phyloP scores from a whole-genome alignment of 2,329 filamentous ascomycete species.

The Colletotrichum liriopes region DNA sequence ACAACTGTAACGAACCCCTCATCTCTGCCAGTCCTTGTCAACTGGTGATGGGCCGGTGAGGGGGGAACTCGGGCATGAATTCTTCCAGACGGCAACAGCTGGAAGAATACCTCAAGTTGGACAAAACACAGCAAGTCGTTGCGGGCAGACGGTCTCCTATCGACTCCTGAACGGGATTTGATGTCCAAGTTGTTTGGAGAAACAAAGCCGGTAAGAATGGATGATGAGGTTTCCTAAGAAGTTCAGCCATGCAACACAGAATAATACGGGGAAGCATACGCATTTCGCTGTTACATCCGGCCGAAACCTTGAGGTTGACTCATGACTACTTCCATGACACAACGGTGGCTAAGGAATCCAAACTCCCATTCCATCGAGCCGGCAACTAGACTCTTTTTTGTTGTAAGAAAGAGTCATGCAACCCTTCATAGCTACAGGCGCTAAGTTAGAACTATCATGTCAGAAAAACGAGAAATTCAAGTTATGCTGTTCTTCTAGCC shows the following conservation, averaged over 20 bases:
- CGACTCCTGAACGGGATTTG: not conserved
- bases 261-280: not conserved
- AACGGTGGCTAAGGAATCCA: not conserved
- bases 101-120: not conserved
- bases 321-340: not conserved
- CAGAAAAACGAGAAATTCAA: too few species aligned
- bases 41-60: constrained; percentile 26
- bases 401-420: not conserved
- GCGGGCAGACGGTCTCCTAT: too few species aligned
- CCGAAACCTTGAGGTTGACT: not conserved
- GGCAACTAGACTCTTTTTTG: not conserved
- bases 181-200: too few species aligned
- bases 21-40: constrained; percentile 31
- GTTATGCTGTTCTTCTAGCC: not conserved
- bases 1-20: not conserved
- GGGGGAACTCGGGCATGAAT: not conserved
- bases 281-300: too few species aligned
- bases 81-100: constrained; percentile 11
- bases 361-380: not conserved
- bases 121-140: not conserved
- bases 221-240: too few species aligned
- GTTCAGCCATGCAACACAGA: not conserved
- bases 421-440: not conserved
- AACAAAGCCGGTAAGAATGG: not conserved
- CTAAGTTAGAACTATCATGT: not conserved